Evolutionary conservation across 768 basidiomycete genomes (phyloP), one percentile per base, ranked within the genome.

Genomic region (Cystofilobasidium ferigula): DNA sequence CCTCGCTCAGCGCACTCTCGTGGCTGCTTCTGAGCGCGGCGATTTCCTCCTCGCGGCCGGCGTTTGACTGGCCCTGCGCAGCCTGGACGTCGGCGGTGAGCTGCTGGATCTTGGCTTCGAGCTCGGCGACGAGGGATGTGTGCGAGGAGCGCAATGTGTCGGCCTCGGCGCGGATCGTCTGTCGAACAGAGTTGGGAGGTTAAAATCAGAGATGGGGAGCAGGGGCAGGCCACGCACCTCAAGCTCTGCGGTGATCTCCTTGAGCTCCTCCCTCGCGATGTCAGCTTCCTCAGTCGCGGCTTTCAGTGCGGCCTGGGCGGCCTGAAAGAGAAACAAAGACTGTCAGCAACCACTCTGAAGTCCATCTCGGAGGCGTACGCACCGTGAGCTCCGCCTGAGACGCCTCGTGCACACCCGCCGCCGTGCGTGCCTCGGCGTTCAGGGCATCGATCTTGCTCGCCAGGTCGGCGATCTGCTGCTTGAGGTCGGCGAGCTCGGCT

Each of bases 91-190:
- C 48, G 22, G 53, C 26, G 1, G 58, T 14, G 40, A 67, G 54
- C 3, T 30, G 18, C 13, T 67, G 58, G 54, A 67, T 61, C 32
- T 43, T 61, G 5, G 65, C 34, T 42, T 67, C 22, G 10, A 67
- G 60, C 7, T 67, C 60, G 6, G 10, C 22, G 54, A 67, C 60
- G 12, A 57, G 42, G 16, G 53, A 14, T 38, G 61, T 32, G 13
- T 30, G 59, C 5, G 60, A 61, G 1, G 12, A 8, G 1, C 40
- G 22, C 18, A 67, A 40, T 1, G 60, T n/a, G 1, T 26, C 38
- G 1, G 54, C 56, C 53, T 67, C 65, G 42, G 60, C 51, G 5
- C 38, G 34, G 24, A 62, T 47, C 13, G 58, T 16, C 65, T 67
- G 65, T 24, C 2, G 40, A 56, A 35, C 4, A 10, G 3, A 60